Conservation (phyloP, 148 eudicot species). For the Vaccinium darrowii region DNA sequence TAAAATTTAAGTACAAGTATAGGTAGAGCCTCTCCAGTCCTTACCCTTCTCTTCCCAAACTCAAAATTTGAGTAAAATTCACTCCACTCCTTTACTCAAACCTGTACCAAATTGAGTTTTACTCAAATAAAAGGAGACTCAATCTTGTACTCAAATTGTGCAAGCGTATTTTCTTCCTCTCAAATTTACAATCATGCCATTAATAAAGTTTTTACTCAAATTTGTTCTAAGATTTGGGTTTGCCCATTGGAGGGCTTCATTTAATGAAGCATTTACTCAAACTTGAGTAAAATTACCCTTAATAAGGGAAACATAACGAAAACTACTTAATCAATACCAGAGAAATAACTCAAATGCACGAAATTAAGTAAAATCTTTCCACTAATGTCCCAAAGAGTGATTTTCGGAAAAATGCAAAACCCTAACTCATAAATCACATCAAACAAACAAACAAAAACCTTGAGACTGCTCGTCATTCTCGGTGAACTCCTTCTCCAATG, state of each 20-base stretch:
- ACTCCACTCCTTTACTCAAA: background rate
- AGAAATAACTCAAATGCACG: background rate
- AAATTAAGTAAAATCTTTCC: background rate
- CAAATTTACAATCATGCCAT: background rate
- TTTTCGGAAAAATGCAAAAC: constrained; percentile 18
- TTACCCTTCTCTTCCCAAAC: background rate
- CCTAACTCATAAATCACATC: constrained; percentile 11
- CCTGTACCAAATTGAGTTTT: background rate
- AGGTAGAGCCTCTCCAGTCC: background rate
- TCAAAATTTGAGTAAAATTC: background rate
- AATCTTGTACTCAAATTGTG: background rate
- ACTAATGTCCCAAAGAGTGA: background rate
- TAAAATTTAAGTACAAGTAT: too few species aligned
- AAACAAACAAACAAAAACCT: constrained; percentile 45
- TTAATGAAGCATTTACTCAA: too few species aligned
- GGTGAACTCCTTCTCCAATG: constrained; percentile 84
- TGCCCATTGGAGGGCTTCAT: background rate
- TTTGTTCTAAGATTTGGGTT: background rate
- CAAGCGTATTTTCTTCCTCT: background rate
- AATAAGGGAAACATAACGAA: background rate
- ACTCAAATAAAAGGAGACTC: background rate
- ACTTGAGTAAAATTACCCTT: too few species aligned
- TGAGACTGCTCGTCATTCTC: constrained; percentile 70
- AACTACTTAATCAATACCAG: background rate
- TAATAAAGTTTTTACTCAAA: background rate